Base-by-base conservation (phyloP, 805 yeast genomes). In the Saccharomyces kudriavzevii region DNA sequence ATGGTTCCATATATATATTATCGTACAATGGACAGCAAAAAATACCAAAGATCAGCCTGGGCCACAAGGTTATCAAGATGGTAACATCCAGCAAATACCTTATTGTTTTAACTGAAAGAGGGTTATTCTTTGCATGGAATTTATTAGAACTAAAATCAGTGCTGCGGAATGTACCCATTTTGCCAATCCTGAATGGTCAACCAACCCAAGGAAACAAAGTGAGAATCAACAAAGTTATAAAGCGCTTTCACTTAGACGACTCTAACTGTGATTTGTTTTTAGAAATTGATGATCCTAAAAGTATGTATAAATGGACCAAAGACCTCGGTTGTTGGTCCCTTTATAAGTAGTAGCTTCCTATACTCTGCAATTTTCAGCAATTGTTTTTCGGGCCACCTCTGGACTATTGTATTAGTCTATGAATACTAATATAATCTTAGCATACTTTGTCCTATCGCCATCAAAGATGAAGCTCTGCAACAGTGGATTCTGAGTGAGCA, bases 21-120 rank as follows among this genome's bases (percentile, higher is more conserved):
- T 67, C 75, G 0, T 56, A 58, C 3, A 53, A 57, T n/a, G 76
- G 76, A 0, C 65, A 64, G 47, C 62, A 70, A 22, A 66, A 66
- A 53, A 68, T 67, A 40, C 73, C 75, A 2, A 64, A 75, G 40
- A 73, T 75, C 49, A 77, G 75, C 45, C 74, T 83, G 3, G 79
- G 70, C 47, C 75, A 73, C 51, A 77, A 77, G 35, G 77, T 79
- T 40, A 77, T 81, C 49, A 77, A 75, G n/a, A 52, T 76, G 26
- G 68, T 66, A 40, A 63, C 68, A 2, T 60, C 60, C 25, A 70
- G 74, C 9, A 59, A 63, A 14, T 82, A 72, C 60, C 78, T 84
- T 73, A 77, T 78, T 10, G 63, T 82, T 24, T 74, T 84, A 0
- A 81, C 88, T 0, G 83, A 83, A 48, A 72, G 77, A 29, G 90